A percentile compares a stretch with the other conserved stretches of the same genome.
Conservation (phyloP, 352 stramenopile genomes). For the Phytopythium montanum region DNA sequence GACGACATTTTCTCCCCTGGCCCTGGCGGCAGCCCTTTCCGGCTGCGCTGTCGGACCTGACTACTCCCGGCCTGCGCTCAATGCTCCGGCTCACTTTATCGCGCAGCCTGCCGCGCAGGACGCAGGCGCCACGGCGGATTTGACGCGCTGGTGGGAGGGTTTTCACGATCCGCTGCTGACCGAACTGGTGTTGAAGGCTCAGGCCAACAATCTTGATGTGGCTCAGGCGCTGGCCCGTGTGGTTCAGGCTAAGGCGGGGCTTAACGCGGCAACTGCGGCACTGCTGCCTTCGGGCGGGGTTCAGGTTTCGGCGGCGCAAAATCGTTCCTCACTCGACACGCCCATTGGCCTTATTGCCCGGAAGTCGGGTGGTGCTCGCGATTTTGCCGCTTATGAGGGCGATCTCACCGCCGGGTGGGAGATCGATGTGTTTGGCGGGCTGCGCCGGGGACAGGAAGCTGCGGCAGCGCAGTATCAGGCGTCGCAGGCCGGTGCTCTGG, state of each 20-base stretch:
- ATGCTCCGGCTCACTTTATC: slow-evolving; percentile 3
- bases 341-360: slow-evolving; percentile 3
- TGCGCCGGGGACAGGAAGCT: slow-evolving; percentile 2
- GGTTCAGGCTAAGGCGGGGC: slow-evolving; percentile 2
- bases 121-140: slow-evolving; percentile 2
- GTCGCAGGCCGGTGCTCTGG: slow-evolving; percentile 2
- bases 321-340: slow-evolving; percentile 3
- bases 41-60: slow-evolving; percentile 2
- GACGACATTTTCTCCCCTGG: slow-evolving; percentile 3
- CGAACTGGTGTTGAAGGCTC: slow-evolving; percentile 3
- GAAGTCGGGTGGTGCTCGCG: slow-evolving; percentile 2
- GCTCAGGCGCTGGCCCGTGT: slow-evolving; percentile 2
- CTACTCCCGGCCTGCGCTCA: slow-evolving; percentile 2
- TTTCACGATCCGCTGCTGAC: slow-evolving; percentile 3
- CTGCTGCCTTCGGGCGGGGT: slow-evolving; percentile 2
- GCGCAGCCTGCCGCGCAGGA: slow-evolving; percentile 1
- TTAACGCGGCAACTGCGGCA: slow-evolving; percentile 3
- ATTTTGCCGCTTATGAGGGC: slow-evolving; percentile 3
- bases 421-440: slow-evolving; percentile 3
- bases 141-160: slow-evolving; percentile 2
- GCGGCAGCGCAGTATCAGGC: slow-evolving; percentile 2
- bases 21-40: slow-evolving; percentile 2
- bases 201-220: slow-evolving; percentile 4
- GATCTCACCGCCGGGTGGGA: slow-evolving; percentile 2
- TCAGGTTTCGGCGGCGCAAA: slow-evolving; percentile 3